These are phyloP conservation scores for Talaromyces sp. DNA, from an alignment of 2,329 filamentous ascomycete genomes.

Conservation along the genomic window DNA sequence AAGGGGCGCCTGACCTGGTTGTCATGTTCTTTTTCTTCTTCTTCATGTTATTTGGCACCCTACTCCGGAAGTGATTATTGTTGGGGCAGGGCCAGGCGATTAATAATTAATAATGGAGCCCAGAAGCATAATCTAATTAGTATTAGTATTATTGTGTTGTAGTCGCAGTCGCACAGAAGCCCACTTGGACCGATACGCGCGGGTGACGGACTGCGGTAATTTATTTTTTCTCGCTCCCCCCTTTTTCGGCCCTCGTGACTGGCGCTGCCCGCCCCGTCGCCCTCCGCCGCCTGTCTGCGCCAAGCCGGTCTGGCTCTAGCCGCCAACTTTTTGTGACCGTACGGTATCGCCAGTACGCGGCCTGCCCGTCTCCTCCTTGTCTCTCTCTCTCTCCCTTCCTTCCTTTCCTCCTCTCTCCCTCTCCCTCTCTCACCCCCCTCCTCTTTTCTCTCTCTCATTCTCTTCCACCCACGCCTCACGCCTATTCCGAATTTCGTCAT, in stretches of 20 bases:
- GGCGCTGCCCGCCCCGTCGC: neutral
- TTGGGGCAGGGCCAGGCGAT: neutral
- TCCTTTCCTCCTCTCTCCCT: neutral
- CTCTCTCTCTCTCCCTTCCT: conserved; percentile 1
- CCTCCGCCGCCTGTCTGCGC: neutral
- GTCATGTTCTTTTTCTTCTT: neutral
- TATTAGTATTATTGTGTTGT: neutral
- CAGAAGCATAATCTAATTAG: neutral
- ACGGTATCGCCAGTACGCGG: neutral
- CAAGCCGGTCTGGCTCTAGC: neutral
- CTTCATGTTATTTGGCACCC: too few relatives aligned
- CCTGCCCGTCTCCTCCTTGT: neutral
- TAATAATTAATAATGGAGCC: neutral
- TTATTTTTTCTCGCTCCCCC: conserved; percentile 15
- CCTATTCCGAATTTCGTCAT: conserved; percentile 9
- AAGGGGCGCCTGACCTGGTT: neutral
- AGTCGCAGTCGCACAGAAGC: conserved; percentile 1
- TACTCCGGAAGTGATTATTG: too few relatives aligned
- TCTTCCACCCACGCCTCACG: conserved; percentile 7
- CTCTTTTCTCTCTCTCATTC: conserved; percentile 6
- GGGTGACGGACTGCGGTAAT: conserved; percentile 16
- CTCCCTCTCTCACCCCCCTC: conserved; percentile 14
- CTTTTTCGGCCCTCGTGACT: conserved; percentile 12
- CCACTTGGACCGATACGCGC: conserved; percentile 9
- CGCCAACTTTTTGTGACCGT: neutral